Percentiles rank a stretch among this genome's conserved stretches.
phyloP scores from a whole-genome alignment of 2,329 filamentous ascomycete genomes.

The Fusarium sterilihyphosum region DNA sequence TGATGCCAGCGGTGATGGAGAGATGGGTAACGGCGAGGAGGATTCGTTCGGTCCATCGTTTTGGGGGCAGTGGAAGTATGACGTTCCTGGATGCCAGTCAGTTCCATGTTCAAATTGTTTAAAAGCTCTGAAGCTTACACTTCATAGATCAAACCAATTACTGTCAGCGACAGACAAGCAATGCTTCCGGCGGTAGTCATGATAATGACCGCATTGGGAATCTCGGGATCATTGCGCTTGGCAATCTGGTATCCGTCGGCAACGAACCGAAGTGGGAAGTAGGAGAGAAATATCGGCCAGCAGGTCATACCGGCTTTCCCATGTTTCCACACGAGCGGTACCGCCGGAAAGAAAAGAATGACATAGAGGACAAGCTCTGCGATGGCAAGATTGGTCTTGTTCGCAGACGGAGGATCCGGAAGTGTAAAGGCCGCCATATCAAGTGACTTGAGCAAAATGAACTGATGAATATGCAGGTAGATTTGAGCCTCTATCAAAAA shows the following conservation, averaged over 20 bases:
- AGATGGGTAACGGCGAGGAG: background rate
- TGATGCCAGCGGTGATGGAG: background rate
- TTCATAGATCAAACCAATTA: background rate
- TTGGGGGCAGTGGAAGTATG: background rate
- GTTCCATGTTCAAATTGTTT: accelerated
- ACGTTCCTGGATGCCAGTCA: background rate
- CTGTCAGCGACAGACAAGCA: background rate
- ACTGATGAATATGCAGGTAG: background rate
- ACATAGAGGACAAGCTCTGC: background rate
- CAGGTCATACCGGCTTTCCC: background rate
- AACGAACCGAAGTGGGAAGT: background rate
- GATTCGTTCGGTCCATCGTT: background rate
- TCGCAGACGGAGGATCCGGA: background rate
- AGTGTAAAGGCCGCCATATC: background rate
- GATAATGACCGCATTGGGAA: background rate
- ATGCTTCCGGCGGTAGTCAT: background rate
- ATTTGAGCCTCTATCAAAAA: background rate
- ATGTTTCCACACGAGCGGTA: background rate
- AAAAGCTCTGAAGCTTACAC: background rate
- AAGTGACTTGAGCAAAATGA: background rate
- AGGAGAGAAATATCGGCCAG: background rate
- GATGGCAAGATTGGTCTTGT: background rate
- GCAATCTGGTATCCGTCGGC: background rate
- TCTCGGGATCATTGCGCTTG: background rate
- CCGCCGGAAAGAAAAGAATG: background rate